Evolutionary conservation across 441 rosid genomes (phyloP).

Genomic region (Viola pubescens): DNA sequence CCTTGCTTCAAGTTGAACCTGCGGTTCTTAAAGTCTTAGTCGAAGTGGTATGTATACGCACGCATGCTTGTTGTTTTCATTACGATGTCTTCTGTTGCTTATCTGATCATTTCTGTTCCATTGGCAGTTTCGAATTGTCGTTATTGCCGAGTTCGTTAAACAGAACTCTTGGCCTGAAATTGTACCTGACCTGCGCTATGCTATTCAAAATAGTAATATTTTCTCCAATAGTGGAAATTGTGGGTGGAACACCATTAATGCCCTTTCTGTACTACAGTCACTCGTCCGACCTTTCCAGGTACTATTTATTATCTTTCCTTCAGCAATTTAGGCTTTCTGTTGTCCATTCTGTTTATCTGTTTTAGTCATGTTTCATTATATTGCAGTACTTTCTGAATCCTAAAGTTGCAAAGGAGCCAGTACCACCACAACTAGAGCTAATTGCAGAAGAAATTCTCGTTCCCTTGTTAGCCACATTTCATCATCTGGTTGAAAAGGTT

Average conservation of each 20-base stretch:
- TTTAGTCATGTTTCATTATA: conserved; percentile 3
- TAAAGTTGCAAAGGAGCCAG: conserved; percentile 70
- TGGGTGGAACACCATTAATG: conserved; percentile 53
- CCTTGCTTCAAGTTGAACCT: conserved; percentile 51
- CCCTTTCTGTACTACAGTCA: conserved; percentile 51
- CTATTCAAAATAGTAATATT: conserved; percentile 54
- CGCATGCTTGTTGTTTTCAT: not conserved
- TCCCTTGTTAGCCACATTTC: conserved; percentile 50
- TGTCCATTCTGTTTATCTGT: no score
- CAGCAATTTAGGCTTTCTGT: not conserved
- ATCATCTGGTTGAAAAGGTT: conserved; percentile 59
- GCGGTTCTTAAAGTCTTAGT: conserved; percentile 63
- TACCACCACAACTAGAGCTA: conserved; percentile 68
- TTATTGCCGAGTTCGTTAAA: conserved; percentile 58
- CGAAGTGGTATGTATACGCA: conserved; percentile 46
- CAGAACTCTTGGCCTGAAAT: conserved; percentile 73
- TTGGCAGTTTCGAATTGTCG: conserved; percentile 58
- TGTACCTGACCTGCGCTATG: conserved; percentile 52
- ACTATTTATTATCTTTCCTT: conserved; percentile 6
- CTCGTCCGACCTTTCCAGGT: conserved; percentile 84
- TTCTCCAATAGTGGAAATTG: conserved; percentile 26
- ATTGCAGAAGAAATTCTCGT: conserved; percentile 58
- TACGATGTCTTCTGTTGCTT: not conserved
- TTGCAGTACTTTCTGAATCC: conserved; percentile 77
- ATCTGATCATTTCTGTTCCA: conserved; percentile 5